phyloP scores from a whole-genome alignment of 2,329 filamentous ascomycete genomes.

The Chaetomium strumarium region DNA sequence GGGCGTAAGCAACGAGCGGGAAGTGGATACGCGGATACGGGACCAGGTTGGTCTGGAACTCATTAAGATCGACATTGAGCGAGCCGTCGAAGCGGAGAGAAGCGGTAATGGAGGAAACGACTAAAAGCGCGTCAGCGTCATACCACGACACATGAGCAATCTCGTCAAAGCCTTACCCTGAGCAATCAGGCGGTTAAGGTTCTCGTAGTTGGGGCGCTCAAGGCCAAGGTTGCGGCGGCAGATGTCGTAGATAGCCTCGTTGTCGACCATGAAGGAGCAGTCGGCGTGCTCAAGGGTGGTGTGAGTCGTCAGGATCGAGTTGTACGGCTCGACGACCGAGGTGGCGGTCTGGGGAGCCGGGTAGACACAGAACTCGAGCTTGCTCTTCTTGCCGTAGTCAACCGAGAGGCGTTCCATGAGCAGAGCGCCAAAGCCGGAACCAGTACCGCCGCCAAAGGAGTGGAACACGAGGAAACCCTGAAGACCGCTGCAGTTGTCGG shows the following conservation, averaged over 20 bases:
- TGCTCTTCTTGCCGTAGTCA: conserved; percentile 99
- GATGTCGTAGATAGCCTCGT: conserved; percentile 99
- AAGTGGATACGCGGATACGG: conserved; percentile 99
- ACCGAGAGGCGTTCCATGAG: conserved; percentile 98
- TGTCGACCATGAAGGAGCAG: conserved; percentile 99
- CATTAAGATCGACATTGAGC: conserved; percentile 98
- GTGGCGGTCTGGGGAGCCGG: conserved; percentile 95
- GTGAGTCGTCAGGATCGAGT: conserved; percentile 98
- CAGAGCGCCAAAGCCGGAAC: conserved; percentile 95
- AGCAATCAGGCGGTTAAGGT: conserved; percentile 96
- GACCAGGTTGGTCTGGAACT: conserved; percentile 99
- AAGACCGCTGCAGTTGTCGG: conserved; percentile 95
- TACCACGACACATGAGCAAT: not conserved
- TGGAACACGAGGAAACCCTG: conserved; percentile 99
- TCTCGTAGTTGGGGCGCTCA: conserved; percentile 96
- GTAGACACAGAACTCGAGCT: conserved; percentile 99
- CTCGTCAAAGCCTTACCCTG: conserved; percentile 61
- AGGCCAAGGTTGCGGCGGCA: conserved; percentile 96
- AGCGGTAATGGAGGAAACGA: conserved; percentile 96
- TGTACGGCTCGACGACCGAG: conserved; percentile 98
- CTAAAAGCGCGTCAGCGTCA: conserved; percentile 41
- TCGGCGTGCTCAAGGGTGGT: conserved; percentile 99
- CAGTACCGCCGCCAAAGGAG: conserved; percentile 98
- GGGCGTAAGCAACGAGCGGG: conserved; percentile 93
- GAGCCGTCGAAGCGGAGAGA: conserved; percentile 98